Base-by-base conservation (phyloP, 177 flowering plant genomes). In the Vitis hybrid region DNA sequence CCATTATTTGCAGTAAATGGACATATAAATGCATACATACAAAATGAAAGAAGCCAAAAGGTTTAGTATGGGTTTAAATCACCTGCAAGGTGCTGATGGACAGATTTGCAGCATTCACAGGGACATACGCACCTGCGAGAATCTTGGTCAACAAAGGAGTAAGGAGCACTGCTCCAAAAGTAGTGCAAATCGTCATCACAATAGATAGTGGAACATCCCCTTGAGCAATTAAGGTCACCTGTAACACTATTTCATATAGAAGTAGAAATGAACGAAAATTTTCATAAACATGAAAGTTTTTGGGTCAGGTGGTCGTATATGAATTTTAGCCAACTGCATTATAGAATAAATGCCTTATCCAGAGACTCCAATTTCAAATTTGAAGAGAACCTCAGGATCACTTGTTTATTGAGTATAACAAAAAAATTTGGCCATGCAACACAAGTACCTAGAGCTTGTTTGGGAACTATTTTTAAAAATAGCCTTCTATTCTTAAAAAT, bases 171-270 rank as follows among this genome's bases (percentile, higher is more conserved):
- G 98, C 93, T 69, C 88, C 88, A 18, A 89, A 80, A 66, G 98
- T 93, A 65, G 93, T 88, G 81, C 92, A 91, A 9, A 80, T 80
- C 5, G 98, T 93, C 95, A 93, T 85, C 4, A 89, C 88, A 62
- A 91, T 82, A 23, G 95, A 90, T 40, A 93, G 76, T 58, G 97
- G 87, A 56, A 93, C 98, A 83, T 93, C 98, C 34, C 98, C 98
- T 80, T 52, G 85, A 78, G 94, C 92, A 79, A 92, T 89, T 68
- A 92, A 87, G 56, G 97, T 92, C 66, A 87, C 97, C 97, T 92
- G 95, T 23, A 82, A 81, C 45, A 75, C 83, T 82, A 85, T 60
- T 78, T 78, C 71, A 79, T n/a, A 34, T 5, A 40, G 40, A 73
- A 64, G 72, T 50, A 75, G 12, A 56, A 69, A 69, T 72, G 72